phyloP scores from a whole-genome alignment of 202 grass and related monocot genomes.

The Musa balbisiana region DNA sequence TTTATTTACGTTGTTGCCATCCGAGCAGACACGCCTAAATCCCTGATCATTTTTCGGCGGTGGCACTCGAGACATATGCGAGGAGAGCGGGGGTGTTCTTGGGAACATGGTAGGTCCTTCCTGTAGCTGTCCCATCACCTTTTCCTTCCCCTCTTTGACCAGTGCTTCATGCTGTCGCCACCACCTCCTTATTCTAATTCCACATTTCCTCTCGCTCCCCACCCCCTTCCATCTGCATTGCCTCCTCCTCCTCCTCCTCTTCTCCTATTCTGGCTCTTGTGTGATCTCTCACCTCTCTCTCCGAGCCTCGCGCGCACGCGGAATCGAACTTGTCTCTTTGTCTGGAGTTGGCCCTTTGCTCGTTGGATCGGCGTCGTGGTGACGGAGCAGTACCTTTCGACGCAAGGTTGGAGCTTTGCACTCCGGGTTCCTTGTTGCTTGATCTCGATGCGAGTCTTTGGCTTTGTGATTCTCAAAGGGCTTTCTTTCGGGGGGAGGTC shows the following conservation, averaged over 20 bases:
- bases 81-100: background rate
- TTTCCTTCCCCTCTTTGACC: slow-evolving; percentile 10
- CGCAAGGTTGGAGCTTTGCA: background rate
- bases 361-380: slow-evolving; percentile 1
- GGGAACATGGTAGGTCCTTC: background rate
- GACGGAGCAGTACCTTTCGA: background rate
- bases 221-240: background rate
- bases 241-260: no score
- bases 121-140: slow-evolving; percentile 6
- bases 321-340: background rate
- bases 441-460: background rate
- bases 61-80: background rate
- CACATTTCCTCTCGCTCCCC: background rate
- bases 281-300: background rate
- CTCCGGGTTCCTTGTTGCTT: background rate
- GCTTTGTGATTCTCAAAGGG: no score
- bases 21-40: no score
- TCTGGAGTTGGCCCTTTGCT: background rate
- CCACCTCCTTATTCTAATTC: background rate
- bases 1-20: background rate
- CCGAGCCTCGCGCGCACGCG: background rate
- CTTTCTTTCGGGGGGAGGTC: background rate
- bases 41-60: background rate
- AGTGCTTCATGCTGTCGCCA: slow-evolving; percentile 3
- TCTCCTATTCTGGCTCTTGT: no score